These are phyloP conservation scores for Xylariaceae sp. DNA, from an alignment of 2,329 filamentous ascomycete genomes.

Conservation along the genomic window DNA sequence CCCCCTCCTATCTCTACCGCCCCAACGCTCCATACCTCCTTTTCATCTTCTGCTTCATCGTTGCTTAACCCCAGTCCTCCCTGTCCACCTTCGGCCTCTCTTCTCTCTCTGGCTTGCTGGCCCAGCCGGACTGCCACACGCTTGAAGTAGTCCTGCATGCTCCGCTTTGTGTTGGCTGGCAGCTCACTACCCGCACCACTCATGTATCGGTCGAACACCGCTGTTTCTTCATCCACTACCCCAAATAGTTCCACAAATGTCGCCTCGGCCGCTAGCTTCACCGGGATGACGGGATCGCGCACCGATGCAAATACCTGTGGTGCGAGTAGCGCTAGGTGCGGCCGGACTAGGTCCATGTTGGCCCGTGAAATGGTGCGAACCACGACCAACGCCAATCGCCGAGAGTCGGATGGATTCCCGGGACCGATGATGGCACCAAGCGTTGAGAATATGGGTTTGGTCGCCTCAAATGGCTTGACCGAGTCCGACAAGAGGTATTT, in stretches of 20 bases:
- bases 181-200: slow-evolving; percentile 69
- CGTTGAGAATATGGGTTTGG: slow-evolving; percentile 80
- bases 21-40: slow-evolving; percentile 94
- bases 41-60: slow-evolving; percentile 93
- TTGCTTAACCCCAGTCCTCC: slow-evolving; percentile 85
- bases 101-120: slow-evolving; percentile 85
- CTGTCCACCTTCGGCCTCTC: slow-evolving; percentile 87
- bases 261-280: slow-evolving; percentile 94
- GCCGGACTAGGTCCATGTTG: slow-evolving; percentile 79
- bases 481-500: slow-evolving; percentile 82
- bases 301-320: slow-evolving; percentile 88
- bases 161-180: slow-evolving; percentile 76
- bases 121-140: slow-evolving; percentile 84
- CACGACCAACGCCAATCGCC: slow-evolving; percentile 85
- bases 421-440: slow-evolving; percentile 78
- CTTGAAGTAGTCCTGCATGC: slow-evolving; percentile 98
- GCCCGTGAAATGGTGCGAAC: slow-evolving; percentile 83
- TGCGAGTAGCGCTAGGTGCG: slow-evolving; percentile 81
- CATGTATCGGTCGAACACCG: slow-evolving; percentile 92
- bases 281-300: slow-evolving; percentile 88
- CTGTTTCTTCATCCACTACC: slow-evolving; percentile 84
- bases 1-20: slow-evolving; percentile 81
- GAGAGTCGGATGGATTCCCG: slow-evolving; percentile 80
- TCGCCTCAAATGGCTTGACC: slow-evolving; percentile 74
- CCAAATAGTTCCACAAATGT: slow-evolving; percentile 91